These are phyloP conservation scores for Aphanomyces cochlioides DNA, from an alignment of 352 stramenopile genomes.

Conservation along the genomic window DNA sequence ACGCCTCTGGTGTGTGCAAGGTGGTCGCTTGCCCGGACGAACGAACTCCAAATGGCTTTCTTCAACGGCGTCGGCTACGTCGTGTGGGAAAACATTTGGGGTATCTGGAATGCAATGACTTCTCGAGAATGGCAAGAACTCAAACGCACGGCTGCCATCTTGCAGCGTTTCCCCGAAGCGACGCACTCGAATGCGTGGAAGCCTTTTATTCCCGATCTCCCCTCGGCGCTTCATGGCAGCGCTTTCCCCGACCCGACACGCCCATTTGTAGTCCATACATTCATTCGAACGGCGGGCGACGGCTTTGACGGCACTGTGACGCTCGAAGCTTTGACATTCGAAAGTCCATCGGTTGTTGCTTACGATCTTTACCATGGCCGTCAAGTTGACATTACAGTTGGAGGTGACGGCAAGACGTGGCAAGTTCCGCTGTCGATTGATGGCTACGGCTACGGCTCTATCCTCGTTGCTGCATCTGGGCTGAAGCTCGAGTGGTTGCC, in stretches of 20 bases:
- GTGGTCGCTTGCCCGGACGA: slow-evolving; percentile 68
- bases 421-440: slow-evolving; percentile 45
- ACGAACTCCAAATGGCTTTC: slow-evolving; percentile 65
- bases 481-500: slow-evolving; percentile 29
- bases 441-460: slow-evolving; percentile 55
- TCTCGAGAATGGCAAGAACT: slow-evolving; percentile 57
- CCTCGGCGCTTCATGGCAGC: slow-evolving; percentile 31
- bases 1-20: slow-evolving; percentile 80
- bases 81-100: slow-evolving; percentile 87
- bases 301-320: slow-evolving; percentile 25
- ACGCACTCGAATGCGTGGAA: slow-evolving; percentile 48
- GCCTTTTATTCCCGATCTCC: slow-evolving; percentile 37
- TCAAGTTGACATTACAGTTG: slow-evolving; percentile 33
- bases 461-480: slow-evolving; percentile 35
- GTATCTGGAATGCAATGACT: slow-evolving; percentile 81
- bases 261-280: slow-evolving; percentile 49
- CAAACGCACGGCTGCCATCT: slow-evolving; percentile 59
- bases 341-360: slow-evolving; percentile 28
- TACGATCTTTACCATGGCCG: slow-evolving; percentile 68
- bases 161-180: slow-evolving; percentile 53
- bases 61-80: slow-evolving; percentile 87
- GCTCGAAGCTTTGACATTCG: not conserved
- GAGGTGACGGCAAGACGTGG: not conserved
- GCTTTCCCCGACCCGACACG: slow-evolving; percentile 39
- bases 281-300: slow-evolving; percentile 46